phyloP scores from a whole-genome alignment of 2,329 filamentous ascomycete genomes.

The Claviceps humidiphila region DNA sequence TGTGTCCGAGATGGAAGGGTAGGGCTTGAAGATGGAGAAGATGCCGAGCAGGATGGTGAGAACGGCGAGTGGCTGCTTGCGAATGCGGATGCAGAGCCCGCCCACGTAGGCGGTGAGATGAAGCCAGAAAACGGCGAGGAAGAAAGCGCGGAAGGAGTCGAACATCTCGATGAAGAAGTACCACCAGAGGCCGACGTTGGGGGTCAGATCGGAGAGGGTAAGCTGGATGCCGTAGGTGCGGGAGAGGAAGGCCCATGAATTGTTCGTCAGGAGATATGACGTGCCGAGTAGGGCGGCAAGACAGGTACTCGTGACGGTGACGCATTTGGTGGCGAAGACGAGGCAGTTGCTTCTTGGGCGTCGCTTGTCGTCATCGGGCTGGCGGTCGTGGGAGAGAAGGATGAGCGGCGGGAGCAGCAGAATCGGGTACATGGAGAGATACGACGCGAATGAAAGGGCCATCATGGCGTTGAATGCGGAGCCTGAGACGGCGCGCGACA shows the following conservation, averaged over 20 bases:
- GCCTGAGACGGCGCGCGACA: conserved; percentile 67
- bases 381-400: conserved; percentile 66
- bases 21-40: conserved; percentile 92
- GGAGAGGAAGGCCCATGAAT: conserved; percentile 75
- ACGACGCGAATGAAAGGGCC: conserved; percentile 73
- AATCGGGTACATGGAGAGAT: conserved; percentile 82
- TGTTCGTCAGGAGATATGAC: conserved; percentile 59
- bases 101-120: conserved; percentile 84
- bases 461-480: conserved; percentile 66
- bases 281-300: conserved; percentile 52
- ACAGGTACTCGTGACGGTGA: conserved; percentile 38
- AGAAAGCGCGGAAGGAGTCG: conserved; percentile 93
- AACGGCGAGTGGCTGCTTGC: conserved; percentile 75
- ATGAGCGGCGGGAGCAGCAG: conserved; percentile 74
- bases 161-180: conserved; percentile 99
- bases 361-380: conserved; percentile 17
- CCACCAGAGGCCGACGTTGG: conserved; percentile 97
- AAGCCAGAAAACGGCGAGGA: conserved; percentile 95
- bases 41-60: conserved; percentile 76
- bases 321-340: conserved; percentile 42
- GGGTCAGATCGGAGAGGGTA: conserved; percentile 79
- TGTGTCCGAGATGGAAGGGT: conserved; percentile 83
- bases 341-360: conserved; percentile 20
- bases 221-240: conserved; percentile 92
- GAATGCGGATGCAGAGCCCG: conserved; percentile 69